These are phyloP conservation scores for Solanum etuberosum DNA, from an alignment of 257 asterid genomes.

Conservation along the genomic window DNA sequence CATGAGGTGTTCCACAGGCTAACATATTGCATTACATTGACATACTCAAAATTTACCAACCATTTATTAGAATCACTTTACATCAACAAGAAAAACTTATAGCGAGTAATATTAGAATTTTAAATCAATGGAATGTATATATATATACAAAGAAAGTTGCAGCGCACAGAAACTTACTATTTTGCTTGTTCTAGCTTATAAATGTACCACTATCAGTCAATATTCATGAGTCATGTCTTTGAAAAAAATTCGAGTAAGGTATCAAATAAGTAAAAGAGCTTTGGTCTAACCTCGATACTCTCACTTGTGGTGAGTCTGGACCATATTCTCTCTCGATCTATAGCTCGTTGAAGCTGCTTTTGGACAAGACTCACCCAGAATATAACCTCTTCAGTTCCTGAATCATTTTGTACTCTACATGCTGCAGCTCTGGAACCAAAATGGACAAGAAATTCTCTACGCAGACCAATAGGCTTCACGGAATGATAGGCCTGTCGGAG, in stretches of 20 bases:
- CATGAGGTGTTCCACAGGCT: neutral
- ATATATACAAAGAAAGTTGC: neutral
- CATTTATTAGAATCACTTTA: neutral
- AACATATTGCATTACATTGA: neutral
- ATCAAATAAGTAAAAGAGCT: neutral
- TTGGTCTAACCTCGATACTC: constrained; percentile 78
- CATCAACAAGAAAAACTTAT: neutral
- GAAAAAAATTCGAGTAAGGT: neutral
- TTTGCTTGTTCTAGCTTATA: neutral
- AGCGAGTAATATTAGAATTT: neutral
- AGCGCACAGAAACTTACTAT: neutral
- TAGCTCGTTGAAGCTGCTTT: constrained; percentile 77
- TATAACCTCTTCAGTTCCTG: constrained; percentile 62
- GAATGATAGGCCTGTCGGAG: constrained; percentile 60
- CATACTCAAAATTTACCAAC: neutral
- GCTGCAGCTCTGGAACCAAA: constrained; percentile 93
- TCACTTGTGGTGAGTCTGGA: constrained; percentile 88
- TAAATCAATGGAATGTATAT: neutral
- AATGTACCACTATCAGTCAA: neutral
- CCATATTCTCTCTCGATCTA: constrained; percentile 96
- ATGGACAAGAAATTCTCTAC: constrained; percentile 84
- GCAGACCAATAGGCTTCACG: constrained; percentile 66
- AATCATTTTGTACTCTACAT: constrained; percentile 45
- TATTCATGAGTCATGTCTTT: neutral
- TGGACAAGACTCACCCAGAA: constrained; percentile 91